Percentiles rank a stretch among this genome's conserved stretches.
Evolutionary conservation across 2,329 filamentous ascomycete genomes (phyloP).

Genomic region (Lachnellula hyalina): DNA sequence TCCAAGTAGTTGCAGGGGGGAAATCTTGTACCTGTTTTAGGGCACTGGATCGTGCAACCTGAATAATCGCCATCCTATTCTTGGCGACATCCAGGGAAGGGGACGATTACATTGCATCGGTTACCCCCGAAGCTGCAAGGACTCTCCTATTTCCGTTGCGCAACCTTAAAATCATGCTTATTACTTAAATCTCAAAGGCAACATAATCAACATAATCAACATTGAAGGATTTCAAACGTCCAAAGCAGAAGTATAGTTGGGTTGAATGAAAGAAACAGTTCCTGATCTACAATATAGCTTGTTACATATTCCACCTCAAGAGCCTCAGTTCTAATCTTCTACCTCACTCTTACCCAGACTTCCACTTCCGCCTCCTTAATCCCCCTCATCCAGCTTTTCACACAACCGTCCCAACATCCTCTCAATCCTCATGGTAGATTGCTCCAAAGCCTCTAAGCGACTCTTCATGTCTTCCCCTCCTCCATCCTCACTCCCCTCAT

Average conservation of each 20-base stretch:
- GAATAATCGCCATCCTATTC: too few relatives aligned
- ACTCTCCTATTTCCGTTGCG: not conserved
- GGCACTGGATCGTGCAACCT: not conserved
- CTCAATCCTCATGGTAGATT: constrained; percentile 24
- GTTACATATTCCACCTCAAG: not conserved
- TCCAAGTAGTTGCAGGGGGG: not conserved
- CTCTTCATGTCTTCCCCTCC: constrained; percentile 16
- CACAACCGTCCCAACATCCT: constrained; percentile 23
- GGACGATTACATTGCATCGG: too few relatives aligned
- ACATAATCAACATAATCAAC: not conserved
- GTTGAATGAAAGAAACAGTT: not conserved
- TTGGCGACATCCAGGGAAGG: too few relatives aligned
- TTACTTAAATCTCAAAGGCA: not conserved
- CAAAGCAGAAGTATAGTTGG: not conserved
- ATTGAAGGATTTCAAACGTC: not conserved
- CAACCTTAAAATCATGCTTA: not conserved
- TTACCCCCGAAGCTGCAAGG: not conserved
- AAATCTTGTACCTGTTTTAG: not conserved
- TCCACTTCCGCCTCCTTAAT: not conserved
- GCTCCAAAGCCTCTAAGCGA: constrained; percentile 24
- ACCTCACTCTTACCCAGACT: constrained; percentile 11
- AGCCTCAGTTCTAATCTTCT: constrained; percentile 5
- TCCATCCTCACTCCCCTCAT: constrained; percentile 17
- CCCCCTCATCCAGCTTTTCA: constrained; percentile 16
- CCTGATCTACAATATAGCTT: not conserved